phyloP scores from a whole-genome alignment of 176 grass and related monocot genomes.

The Elaeis guineensis region DNA sequence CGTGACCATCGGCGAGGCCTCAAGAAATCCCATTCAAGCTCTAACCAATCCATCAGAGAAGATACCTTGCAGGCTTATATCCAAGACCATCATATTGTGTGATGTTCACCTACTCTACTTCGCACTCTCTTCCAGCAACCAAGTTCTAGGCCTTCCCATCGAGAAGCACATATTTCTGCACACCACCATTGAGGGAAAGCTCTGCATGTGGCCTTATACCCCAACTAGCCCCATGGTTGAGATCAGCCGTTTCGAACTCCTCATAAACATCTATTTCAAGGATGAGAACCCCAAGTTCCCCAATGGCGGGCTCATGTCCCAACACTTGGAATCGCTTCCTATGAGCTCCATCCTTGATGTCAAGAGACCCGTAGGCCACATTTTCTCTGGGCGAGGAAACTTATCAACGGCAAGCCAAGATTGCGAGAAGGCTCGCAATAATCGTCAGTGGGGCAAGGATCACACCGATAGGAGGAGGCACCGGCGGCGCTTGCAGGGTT shows the following conservation, averaged over 20 bases:
- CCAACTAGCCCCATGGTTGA: constrained; percentile 42
- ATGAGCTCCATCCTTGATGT: constrained; percentile 34
- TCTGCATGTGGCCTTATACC: constrained; percentile 74
- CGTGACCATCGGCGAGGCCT: constrained; percentile 53
- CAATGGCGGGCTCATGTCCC: too few species aligned
- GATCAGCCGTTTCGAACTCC: too few species aligned
- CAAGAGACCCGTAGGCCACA: constrained; percentile 57
- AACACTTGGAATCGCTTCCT: too few species aligned
- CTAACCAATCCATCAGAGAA: constrained; percentile 47
- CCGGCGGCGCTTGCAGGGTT: too few species aligned
- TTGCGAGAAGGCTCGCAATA: constrained; percentile 48
- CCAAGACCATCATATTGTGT: constrained; percentile 33
- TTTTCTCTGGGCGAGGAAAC: constrained; percentile 44
- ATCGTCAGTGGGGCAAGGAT: constrained; percentile 76
- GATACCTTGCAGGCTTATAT: too few species aligned
- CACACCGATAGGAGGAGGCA: too few species aligned
- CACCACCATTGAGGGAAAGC: constrained; percentile 36
- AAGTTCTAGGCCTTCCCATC: constrained; percentile 50
- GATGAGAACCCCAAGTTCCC: too few species aligned
- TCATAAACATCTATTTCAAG: too few species aligned
- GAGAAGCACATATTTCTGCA: constrained; percentile 71
- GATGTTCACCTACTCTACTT: constrained; percentile 54
- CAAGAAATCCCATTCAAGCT: constrained; percentile 13
- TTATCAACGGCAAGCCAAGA: constrained; percentile 46
- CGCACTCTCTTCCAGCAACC: constrained; percentile 34